Percentiles rank a stretch among this genome's conserved stretches.
These are phyloP conservation scores for Pholiota conissans DNA, from an alignment of 768 basidiomycete genomes.

Conservation along the genomic window DNA sequence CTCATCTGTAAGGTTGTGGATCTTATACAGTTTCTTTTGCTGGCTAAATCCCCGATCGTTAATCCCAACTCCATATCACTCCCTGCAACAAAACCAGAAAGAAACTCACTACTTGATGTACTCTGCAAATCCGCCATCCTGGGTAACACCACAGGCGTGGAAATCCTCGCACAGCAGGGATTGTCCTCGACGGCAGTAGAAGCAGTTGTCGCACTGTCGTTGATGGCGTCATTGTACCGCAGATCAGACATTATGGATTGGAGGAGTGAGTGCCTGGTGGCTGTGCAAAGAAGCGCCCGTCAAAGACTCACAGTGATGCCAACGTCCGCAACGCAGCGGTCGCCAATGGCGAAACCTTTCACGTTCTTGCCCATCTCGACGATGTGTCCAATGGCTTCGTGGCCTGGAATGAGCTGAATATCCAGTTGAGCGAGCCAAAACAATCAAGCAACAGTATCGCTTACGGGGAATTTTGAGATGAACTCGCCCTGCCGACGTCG, in stretches of 20 bases:
- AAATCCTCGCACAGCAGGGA: slow-evolving; percentile 85
- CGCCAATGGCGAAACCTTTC: slow-evolving; percentile 71
- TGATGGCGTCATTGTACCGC: slow-evolving; percentile 8
- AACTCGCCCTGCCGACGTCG: slow-evolving; percentile 63
- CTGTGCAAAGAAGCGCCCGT: slow-evolving; percentile 6
- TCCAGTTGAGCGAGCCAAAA: slow-evolving; percentile 31
- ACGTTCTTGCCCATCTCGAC: slow-evolving; percentile 81
- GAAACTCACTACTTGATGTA: slow-evolving; percentile 76
- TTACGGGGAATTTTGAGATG: slow-evolving; percentile 62
- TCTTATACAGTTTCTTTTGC: slow-evolving; percentile 81
- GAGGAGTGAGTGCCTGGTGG: slow-evolving; percentile 11
- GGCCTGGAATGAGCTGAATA: slow-evolving; percentile 44
- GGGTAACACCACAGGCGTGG: slow-evolving; percentile 74
- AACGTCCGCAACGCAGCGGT: slow-evolving; percentile 84
- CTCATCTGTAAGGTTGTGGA: slow-evolving; percentile 84
- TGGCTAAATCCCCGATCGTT: slow-evolving; percentile 21
- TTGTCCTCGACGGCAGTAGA: slow-evolving; percentile 86
- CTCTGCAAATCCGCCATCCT: slow-evolving; percentile 87
- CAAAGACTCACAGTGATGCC: slow-evolving; percentile 55
- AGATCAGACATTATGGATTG: neutral
- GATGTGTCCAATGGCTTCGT: slow-evolving; percentile 62
- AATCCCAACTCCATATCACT: neutral
- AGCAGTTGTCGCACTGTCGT: slow-evolving; percentile 76
- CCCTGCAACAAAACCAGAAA: no score
- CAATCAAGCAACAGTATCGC: neutral